A percentile compares a stretch with the other conserved stretches of the same genome.
These are phyloP conservation scores for Keqinozyma sinolaborantium DNA, from an alignment of 1,139 yeast genomes.

Conservation along the genomic window DNA sequence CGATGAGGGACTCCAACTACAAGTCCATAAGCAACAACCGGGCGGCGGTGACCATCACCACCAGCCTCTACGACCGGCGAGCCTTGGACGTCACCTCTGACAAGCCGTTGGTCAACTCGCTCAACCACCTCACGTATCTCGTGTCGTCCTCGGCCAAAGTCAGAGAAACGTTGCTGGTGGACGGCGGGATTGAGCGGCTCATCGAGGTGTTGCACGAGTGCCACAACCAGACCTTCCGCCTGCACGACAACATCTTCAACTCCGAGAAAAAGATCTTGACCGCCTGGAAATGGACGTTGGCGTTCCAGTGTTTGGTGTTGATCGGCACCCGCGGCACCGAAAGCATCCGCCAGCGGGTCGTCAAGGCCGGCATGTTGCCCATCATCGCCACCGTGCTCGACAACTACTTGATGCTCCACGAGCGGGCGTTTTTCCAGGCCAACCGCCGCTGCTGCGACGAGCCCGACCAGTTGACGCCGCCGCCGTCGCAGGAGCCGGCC, in stretches of 20 bases:
- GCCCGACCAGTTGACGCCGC: slow-evolving; percentile 1
- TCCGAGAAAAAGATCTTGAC: slow-evolving; percentile 53
- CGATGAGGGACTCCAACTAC: slow-evolving; percentile 89
- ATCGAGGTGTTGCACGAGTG: slow-evolving; percentile 86
- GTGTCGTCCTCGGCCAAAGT: slow-evolving; percentile 87
- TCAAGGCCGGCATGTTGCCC: slow-evolving; percentile 88
- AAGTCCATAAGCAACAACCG: slow-evolving; percentile 73
- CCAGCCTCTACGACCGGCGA: slow-evolving; percentile 84
- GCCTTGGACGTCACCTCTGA: slow-evolving; percentile 91
- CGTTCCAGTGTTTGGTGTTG: slow-evolving; percentile 86
- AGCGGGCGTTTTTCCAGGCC: slow-evolving; percentile 33
- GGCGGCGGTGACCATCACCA: slow-evolving; percentile 88
- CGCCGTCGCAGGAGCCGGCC: slow-evolving; percentile 3
- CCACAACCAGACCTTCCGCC: slow-evolving; percentile 34
- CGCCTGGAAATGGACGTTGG: slow-evolving; percentile 97
- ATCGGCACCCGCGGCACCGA: slow-evolving; percentile 94
- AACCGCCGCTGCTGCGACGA: slow-evolving; percentile 12
- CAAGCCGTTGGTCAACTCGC: slow-evolving; percentile 85
- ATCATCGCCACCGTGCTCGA: slow-evolving; percentile 89
- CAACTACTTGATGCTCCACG: slow-evolving; percentile 59
- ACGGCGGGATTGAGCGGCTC: slow-evolving; percentile 89
- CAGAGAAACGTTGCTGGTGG: slow-evolving; percentile 80
- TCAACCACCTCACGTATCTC: slow-evolving; percentile 83
- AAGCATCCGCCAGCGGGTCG: slow-evolving; percentile 76
- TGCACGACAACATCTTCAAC: slow-evolving; percentile 36